Evolutionary conservation across 305 asterid species (phyloP).

Genomic region (Fraxinus platypoda): DNA sequence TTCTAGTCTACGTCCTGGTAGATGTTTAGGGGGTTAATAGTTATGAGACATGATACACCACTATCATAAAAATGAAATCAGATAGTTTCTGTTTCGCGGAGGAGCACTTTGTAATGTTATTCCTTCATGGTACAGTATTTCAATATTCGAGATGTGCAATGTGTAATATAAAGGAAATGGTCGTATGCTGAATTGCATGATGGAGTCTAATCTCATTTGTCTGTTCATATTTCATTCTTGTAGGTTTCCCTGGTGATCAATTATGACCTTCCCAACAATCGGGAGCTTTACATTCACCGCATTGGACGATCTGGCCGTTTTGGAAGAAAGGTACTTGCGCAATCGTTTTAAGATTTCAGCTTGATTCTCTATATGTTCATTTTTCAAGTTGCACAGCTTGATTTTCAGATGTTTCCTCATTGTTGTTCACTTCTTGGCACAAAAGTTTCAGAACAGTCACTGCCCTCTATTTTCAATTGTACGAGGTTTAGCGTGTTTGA

Average conservation of each 20-base stretch:
- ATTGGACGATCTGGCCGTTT: constrained; percentile 92
- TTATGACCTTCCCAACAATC: constrained; percentile 89
- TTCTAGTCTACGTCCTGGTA: neutral
- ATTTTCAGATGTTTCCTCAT: neutral
- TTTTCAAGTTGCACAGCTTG: neutral
- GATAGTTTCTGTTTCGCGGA: neutral
- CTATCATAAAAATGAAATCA: neutral
- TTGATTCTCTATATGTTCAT: neutral
- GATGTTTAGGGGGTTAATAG: neutral
- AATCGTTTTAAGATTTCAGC: neutral
- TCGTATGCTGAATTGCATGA: constrained; percentile 14
- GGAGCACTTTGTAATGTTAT: neutral
- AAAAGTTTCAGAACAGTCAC: neutral
- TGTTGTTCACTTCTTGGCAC: neutral
- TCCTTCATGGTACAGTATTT: neutral
- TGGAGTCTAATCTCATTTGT: neutral
- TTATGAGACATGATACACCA: neutral
- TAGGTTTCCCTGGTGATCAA: constrained; percentile 93
- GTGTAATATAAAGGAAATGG: neutral
- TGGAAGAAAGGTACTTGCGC: constrained; percentile 70
- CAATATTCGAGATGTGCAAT: neutral
- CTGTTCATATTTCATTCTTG: constrained; percentile 2
- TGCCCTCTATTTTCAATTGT: neutral
- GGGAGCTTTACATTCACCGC: constrained; percentile 92
- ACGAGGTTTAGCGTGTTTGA: neutral